Base-by-base conservation (phyloP, 371 early-diverging fungal genomes). In the Rhizopus sp. region DNA sequence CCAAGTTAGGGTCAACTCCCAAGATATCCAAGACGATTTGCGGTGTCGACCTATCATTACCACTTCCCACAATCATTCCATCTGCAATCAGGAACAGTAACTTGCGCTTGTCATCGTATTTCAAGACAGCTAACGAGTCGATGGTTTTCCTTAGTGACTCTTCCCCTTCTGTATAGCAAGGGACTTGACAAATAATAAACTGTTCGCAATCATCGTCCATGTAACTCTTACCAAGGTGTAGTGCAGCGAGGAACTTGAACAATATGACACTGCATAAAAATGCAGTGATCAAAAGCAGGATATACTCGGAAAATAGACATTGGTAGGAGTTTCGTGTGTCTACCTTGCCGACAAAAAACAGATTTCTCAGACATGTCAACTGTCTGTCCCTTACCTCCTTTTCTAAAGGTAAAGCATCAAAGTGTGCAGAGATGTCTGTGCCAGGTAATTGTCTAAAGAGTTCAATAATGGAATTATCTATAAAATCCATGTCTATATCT, bases 131-230 rank as follows among this genome's bases (percentile, higher is more conserved):
- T 13, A 99, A 71, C 12, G 97, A 96, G 61, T 98, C 92, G 39
- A 99, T 86, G 1, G 99, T 99, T 53, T 86, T 84, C 53, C 88
- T 82, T 32, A 99, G 81, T 7, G 97, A 97, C 29, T 95, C 96
- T 61, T 93, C 93, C 37, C 92, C 96, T 75, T 99, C 99, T 5
- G 99, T 97, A 75, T 99, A 99, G 78, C 99, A 99, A 3, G 99
- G 98, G 4, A 88, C 84, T 50, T 88, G 87, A 46, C 88, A 88
- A 40, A 99, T 88, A 48, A 94, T 92, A 63, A 99, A 99, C 57
- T 93, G 90, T 71, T 93, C 92, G 52, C 91, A 90, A 66, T 48
- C 72, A 60, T 90, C 37, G 71, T 93, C 93, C n/a, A 81, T 77
- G 8, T 80, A 75, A 47, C 77, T 66, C 10, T 77, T 68, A 1